Evolutionary conservation across 345 rosid genomes (phyloP), one percentile per base, ranked within the genome.

Genomic region (Citrus medica): DNA sequence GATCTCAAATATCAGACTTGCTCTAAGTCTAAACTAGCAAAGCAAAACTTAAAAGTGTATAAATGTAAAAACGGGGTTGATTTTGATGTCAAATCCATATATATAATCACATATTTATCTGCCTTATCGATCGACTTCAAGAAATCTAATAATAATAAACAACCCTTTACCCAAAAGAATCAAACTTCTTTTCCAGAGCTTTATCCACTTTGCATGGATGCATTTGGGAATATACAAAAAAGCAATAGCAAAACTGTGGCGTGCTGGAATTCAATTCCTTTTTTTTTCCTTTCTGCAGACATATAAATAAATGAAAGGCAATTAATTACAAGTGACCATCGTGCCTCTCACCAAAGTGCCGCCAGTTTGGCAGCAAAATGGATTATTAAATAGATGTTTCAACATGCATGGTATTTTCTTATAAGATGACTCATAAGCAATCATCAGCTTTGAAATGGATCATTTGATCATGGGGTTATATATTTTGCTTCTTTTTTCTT

Each of bases 331-430:
- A 17, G 10, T 8, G 68, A 4, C 19, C 69, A 27, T 21, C 35
- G n/a, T 35, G 51, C 51, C 16, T 13, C 37, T 1, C 51, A 13
- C 27, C 62, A 56, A 27, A 22, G 58, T 70, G 83, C 76, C 76
- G 46, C 73, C 76, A 22, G 81, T 62, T 74, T 69, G 76, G 76
- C 73, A 61, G 76, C 78, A 32, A 30, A 59, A 48, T 13, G 62
- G 19, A 8, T 13, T 8, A 7, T 7, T 0, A 66, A 19, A 3
- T 22, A 22, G 27, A 22, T 0, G 8, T 59, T 59, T 24, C 62
- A n/a, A 59, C 62, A n/a, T 22, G 62, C 62, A n/a, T 22, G 62
- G 28, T n/a, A 35, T 35, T 46, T 13, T 46, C 51, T 12, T 46
- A 46, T 13, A 17, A 51, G 17, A 51, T 51, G 55, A 16, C 55